Percentiles rank a stretch among this genome's conserved stretches.
phyloP scores from a whole-genome alignment of 345 rosid genomes.

The Syzygium jambos region DNA sequence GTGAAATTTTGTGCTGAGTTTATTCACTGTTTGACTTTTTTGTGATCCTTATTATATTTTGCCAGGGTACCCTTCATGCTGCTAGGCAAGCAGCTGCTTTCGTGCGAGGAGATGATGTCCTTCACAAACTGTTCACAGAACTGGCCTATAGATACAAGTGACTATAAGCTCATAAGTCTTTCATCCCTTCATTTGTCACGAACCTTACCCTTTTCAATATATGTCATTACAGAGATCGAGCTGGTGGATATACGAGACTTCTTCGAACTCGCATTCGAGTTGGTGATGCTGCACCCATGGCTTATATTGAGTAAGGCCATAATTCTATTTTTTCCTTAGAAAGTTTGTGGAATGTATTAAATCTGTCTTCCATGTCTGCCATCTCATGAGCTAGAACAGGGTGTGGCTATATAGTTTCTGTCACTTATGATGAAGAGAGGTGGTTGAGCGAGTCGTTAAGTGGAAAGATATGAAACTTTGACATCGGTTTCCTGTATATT shows the following conservation, averaged over 20 bases:
- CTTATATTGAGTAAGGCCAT: constrained; percentile 79
- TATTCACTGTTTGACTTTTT: background rate
- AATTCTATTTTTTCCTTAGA: background rate
- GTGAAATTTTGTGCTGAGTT: background rate
- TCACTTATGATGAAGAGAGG: background rate
- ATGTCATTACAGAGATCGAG: constrained; percentile 49
- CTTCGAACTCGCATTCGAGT: constrained; percentile 83
- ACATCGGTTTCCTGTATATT: background rate
- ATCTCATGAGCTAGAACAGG: background rate
- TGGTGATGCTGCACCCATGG: constrained; percentile 97
- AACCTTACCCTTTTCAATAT: background rate
- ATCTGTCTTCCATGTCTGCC: background rate
- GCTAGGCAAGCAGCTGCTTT: constrained; percentile 85
- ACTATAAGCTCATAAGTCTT: constrained; percentile 11
- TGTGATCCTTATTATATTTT: background rate
- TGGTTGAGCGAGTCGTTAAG: background rate
- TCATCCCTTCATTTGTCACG: background rate
- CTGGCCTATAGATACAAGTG: constrained; percentile 86
- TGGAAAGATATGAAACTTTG: background rate
- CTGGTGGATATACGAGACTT: constrained; percentile 91
- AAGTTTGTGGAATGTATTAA: background rate
- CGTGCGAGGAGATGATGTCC: constrained; percentile 86
- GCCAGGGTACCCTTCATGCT: constrained; percentile 72
- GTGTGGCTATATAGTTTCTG: background rate
- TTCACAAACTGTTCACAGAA: constrained; percentile 88